These are phyloP conservation scores for Dicorynia guianensis DNA, from an alignment of 306 rosid species.

Conservation along the genomic window DNA sequence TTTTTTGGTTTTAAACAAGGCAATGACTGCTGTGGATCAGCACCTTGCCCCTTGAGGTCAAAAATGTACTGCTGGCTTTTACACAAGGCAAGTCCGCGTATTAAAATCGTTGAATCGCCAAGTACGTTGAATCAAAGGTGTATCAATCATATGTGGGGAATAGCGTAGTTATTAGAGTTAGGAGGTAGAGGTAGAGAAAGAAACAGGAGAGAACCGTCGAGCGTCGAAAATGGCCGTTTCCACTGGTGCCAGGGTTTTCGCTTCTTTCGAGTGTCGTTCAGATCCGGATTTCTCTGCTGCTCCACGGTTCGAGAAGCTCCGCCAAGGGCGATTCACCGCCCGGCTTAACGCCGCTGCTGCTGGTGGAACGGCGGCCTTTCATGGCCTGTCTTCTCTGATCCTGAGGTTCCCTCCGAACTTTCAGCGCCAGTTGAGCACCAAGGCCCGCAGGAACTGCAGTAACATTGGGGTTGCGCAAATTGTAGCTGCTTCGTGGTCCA, in stretches of 20 bases:
- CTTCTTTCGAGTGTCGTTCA: conserved; percentile 47
- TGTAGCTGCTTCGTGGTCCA: conserved; percentile 99
- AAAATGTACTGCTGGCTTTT: too few species aligned
- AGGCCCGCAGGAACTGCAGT: conserved; percentile 88
- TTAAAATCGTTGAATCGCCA: too few species aligned
- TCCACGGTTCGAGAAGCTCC: conserved; percentile 24
- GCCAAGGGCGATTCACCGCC: conserved; percentile 24
- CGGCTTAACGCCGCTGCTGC: conserved; percentile 5
- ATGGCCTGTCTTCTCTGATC: conserved; percentile 54
- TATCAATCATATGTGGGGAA: too few species aligned
- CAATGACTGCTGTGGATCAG: too few species aligned
- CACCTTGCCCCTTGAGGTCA: too few species aligned
- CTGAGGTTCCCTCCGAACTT: conserved; percentile 69
- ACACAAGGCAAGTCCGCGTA: too few species aligned
- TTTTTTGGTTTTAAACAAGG: too few species aligned
- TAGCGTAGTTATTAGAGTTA: too few species aligned
- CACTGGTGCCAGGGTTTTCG: conserved; percentile 42
- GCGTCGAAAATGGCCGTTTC: conserved; percentile 51
- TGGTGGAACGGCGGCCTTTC: conserved; percentile 27
- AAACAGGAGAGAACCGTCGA: too few species aligned
- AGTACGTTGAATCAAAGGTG: too few species aligned
- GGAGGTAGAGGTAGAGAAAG: too few species aligned
- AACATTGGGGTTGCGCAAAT: conserved; percentile 98
- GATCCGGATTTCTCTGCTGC: conserved; percentile 45
- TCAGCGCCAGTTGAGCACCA: conserved; percentile 66